Evolutionary conservation across 306 rosid species (phyloP).

Genomic region (Malus sieversii): DNA sequence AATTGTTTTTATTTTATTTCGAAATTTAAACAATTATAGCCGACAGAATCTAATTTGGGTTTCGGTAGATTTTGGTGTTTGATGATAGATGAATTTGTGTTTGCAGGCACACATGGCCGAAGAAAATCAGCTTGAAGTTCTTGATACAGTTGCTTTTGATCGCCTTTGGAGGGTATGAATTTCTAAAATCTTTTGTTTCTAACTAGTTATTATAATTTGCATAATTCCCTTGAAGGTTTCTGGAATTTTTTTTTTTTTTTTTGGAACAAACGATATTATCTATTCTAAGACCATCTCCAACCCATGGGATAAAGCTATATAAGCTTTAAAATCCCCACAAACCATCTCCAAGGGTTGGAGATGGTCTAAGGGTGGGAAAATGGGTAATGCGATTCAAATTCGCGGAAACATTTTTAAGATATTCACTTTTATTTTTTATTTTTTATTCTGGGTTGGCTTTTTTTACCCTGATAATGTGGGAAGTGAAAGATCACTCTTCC

Average conservation of each 20-base stretch:
- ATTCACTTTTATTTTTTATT: background rate
- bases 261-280: too few relatives aligned
- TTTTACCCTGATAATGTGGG: background rate
- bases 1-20: too few relatives aligned
- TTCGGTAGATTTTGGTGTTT: background rate
- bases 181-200: background rate
- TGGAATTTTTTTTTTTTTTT: too few relatives aligned
- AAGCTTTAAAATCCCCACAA: too few relatives aligned
- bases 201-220: background rate
- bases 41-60: background rate
- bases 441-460: too few relatives aligned
- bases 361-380: too few relatives aligned
- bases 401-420: too few relatives aligned
- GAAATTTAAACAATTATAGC: too few relatives aligned
- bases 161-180: conserved; percentile 73
- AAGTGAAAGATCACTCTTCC: background rate
- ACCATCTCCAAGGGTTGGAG: too few relatives aligned
- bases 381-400: too few relatives aligned
- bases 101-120: conserved; percentile 70
- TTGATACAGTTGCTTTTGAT: conserved; percentile 39
- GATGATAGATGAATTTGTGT: background rate
- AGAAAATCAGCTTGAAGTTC: conserved; percentile 34
- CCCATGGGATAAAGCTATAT: too few relatives aligned
- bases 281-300: too few relatives aligned
- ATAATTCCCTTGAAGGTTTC: background rate